phyloP scores from a whole-genome alignment of 169 alveolate species.

The Plasmodium vinckei region DNA sequence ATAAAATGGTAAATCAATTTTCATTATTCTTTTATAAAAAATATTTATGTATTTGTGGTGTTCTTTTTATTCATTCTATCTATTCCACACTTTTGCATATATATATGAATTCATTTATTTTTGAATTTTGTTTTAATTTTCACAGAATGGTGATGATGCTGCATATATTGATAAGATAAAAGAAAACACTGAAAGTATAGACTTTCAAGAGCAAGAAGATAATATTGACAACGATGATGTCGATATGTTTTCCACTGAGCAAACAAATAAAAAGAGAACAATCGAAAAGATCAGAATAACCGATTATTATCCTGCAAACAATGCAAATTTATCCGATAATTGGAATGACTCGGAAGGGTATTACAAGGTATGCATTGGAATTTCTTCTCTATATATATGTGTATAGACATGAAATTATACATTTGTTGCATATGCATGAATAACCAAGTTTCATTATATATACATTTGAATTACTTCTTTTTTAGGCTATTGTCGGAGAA shows the following conservation, averaged over 20 bases:
- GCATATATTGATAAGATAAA: conserved; percentile 19
- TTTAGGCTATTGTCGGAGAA: conserved; percentile 91
- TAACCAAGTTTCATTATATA: not conserved
- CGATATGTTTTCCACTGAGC: conserved; percentile 67
- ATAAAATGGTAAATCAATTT: conserved; percentile 44
- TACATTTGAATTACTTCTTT: not conserved
- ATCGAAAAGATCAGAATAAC: conserved; percentile 43
- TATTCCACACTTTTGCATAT: not conserved
- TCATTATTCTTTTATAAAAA: not conserved
- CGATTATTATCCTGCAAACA: conserved; percentile 57
- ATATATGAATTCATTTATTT: too few species aligned
- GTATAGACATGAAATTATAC: not conserved
- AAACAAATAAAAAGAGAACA: conserved; percentile 55
- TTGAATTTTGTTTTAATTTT: too few species aligned
- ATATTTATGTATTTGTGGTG: not conserved
- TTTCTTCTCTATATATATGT: conserved; percentile 1
- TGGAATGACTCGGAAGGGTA: conserved; percentile 90
- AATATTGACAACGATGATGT: conserved; percentile 62
- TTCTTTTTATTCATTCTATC: not conserved
- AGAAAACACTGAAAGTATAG: conserved; percentile 3
- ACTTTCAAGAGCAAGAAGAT: conserved; percentile 21
- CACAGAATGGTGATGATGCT: conserved; percentile 31
- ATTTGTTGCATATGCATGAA: not conserved
- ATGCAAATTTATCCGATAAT: conserved; percentile 82
- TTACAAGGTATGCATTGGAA: conserved; percentile 77